phyloP scores from a whole-genome alignment of 2,329 filamentous ascomycete genomes.

The Ceratocystiopsis brevicomis region DNA sequence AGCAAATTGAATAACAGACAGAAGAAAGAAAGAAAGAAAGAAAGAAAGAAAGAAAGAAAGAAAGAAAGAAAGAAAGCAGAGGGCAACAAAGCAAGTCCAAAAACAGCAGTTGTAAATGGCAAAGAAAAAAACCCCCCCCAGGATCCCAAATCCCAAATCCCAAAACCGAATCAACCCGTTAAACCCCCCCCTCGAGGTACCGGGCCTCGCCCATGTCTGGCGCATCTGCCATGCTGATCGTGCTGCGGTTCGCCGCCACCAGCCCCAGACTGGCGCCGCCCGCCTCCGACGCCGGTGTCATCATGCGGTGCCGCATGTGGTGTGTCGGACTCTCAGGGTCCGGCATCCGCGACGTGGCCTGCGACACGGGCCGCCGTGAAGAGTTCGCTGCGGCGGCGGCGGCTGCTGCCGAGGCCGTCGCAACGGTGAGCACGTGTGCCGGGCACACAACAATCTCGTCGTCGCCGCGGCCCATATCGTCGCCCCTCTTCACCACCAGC shows the following conservation, averaged over 20 bases:
- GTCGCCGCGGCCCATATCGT: conserved; percentile 70
- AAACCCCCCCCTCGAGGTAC: conserved; percentile 17
- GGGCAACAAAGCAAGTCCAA: background rate
- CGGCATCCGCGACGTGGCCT: conserved; percentile 11
- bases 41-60: background rate
- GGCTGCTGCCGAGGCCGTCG: conserved; percentile 17
- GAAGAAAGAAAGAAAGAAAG: background rate
- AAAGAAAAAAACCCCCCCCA: conserved; percentile 1
- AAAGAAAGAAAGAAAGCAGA: background rate
- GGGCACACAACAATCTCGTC: conserved; percentile 92
- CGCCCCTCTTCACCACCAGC: conserved; percentile 86
- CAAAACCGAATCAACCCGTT: background rate
- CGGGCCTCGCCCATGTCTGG: conserved; percentile 10
- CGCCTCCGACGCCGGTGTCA: conserved; percentile 32
- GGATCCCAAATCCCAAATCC: too few relatives aligned
- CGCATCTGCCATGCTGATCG: conserved; percentile 17
- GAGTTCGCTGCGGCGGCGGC: background rate
- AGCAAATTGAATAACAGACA: conserved; percentile 1
- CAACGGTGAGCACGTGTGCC: conserved; percentile 68
- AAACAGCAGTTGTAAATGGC: background rate
- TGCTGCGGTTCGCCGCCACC: conserved; percentile 18
- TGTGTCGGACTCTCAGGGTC: conserved; percentile 3
- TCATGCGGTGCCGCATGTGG: conserved; percentile 13
- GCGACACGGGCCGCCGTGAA: conserved; percentile 11
- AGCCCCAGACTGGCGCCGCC: conserved; percentile 24